These are phyloP conservation scores for Colletotrichum eremochloae DNA, from an alignment of 2,329 filamentous ascomycete genomes.

Conservation along the genomic window DNA sequence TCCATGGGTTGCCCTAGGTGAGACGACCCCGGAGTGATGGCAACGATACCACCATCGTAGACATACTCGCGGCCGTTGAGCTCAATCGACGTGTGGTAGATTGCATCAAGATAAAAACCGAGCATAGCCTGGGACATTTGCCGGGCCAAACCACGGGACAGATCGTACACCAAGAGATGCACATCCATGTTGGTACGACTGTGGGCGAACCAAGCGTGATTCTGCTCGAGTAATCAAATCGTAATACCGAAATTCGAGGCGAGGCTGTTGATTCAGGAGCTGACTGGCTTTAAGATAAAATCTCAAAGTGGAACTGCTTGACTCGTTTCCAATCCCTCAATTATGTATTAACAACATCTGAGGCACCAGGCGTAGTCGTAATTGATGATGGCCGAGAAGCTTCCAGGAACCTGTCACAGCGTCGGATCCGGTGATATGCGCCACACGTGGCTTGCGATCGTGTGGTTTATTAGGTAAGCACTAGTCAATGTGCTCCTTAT, in stretches of 20 bases:
- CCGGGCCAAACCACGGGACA: constrained; percentile 73
- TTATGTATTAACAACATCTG: neutral
- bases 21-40: constrained; percentile 82
- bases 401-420: constrained; percentile 25
- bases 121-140: constrained; percentile 68
- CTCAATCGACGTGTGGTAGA: constrained; percentile 95
- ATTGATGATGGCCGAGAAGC: constrained; percentile 34
- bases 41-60: constrained; percentile 89
- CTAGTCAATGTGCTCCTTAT: neutral
- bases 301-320: no score
- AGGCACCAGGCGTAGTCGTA: constrained; percentile 39
- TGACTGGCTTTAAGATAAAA: neutral
- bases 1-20: constrained; percentile 90
- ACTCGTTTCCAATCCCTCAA: neutral
- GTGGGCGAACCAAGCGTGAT: neutral
- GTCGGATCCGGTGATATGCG: constrained; percentile 27
- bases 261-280: neutral
- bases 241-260: neutral
- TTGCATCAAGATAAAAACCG: constrained; percentile 81
- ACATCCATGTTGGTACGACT: constrained; percentile 73
- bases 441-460: constrained; percentile 29
- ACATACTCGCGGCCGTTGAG: constrained; percentile 89
- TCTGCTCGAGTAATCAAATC: neutral
- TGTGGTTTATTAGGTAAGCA: neutral
- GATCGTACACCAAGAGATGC: constrained; percentile 82